Base-by-base conservation (phyloP, 2,329 filamentous ascomycete genomes). In the Neofusicoccum sp. region DNA sequence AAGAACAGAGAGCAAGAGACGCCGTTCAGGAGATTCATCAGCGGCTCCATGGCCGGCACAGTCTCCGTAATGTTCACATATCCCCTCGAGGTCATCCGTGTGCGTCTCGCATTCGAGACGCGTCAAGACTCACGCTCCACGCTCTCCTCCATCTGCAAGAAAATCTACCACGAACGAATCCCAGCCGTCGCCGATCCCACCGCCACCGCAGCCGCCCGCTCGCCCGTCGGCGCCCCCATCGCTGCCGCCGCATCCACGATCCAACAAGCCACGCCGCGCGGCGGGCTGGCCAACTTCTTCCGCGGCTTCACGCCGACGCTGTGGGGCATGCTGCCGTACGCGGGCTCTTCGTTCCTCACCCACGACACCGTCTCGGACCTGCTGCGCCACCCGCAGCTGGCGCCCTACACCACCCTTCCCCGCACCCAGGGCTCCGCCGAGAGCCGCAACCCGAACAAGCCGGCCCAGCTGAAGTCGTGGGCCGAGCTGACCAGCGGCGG, bases 21-120 rank as follows among this genome's bases (percentile, higher is more conserved):
- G 0, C 84, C 89, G 1, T 74, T 89, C 30, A 86, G 95, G 53
- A 85, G 95, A 9, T 84, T 95, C 51, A 68, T 89, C 26, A 88
- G 87, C 62, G 91, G 91, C 48, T 87, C 87, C 62, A 70, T 91
- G 33, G 90, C 90, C 7, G 93, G 95, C 61, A 88, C 96, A 63
- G 91, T 92, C 1, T 95, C 90, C 5, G 95, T 99, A 56, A 96
- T 98, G 76, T 91, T 93, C 77, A 98, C 95, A 31, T 99, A 99
- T 68, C 95, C 95, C 0, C 79, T 99, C 6, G 95, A 99, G 76
- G 86, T 99, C 12, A 89, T 98, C 57, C 84, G 95, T 38, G 95
- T 99, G 60, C 90, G 95, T 12, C 78, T 99, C 33, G 95, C 95
- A 0, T 99, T 96, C 69, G 95, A 99, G 79, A 99, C 95, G 3